Percentiles rank a stretch among this genome's conserved stretches.
These are phyloP conservation scores for Cercospora sojina DNA, from an alignment of 2,329 filamentous ascomycete genomes.

Conservation along the genomic window DNA sequence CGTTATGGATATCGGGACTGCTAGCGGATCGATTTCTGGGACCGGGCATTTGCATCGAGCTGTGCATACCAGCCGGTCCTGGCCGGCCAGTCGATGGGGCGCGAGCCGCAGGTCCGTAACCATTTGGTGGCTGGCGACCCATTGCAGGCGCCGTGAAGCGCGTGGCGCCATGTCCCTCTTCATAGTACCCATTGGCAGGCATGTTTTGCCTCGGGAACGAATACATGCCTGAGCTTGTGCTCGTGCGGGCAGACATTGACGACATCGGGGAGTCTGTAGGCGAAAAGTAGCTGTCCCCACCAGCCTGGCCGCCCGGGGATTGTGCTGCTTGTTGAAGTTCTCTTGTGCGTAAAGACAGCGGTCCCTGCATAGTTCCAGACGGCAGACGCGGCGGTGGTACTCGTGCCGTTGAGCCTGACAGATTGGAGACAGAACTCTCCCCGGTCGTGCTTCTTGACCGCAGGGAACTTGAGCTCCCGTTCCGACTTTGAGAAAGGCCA, in stretches of 20 bases:
- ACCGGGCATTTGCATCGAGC: constrained; percentile 49
- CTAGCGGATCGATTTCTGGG: constrained; percentile 82
- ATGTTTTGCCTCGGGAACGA: constrained; percentile 74
- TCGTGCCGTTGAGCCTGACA: constrained; percentile 37
- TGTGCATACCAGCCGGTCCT: constrained; percentile 50
- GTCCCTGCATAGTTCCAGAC: constrained; percentile 51
- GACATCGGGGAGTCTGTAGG: constrained; percentile 79
- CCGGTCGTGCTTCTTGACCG: constrained; percentile 29
- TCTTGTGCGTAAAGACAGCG: constrained; percentile 69
- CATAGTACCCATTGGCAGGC: constrained; percentile 61
- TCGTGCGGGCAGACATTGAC: constrained; percentile 63
- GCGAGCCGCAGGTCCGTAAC: constrained; percentile 58
- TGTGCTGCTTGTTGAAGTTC: constrained; percentile 48
- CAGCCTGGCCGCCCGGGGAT: constrained; percentile 62
- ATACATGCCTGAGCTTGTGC: constrained; percentile 69
- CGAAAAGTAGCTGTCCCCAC: constrained; percentile 86
- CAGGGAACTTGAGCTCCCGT: constrained; percentile 28
- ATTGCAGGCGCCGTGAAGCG: constrained; percentile 87
- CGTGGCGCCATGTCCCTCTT: constrained; percentile 63
- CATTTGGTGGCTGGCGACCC: constrained; percentile 68
- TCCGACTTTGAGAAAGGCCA: constrained; percentile 25
- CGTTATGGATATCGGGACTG: constrained; percentile 85
- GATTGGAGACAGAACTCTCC: constrained; percentile 18
- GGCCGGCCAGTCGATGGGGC: constrained; percentile 52
- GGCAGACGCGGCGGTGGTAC: constrained; percentile 72